Conservation (phyloP, 2,329 filamentous ascomycete species). For the Stachybotrys elegans region DNA sequence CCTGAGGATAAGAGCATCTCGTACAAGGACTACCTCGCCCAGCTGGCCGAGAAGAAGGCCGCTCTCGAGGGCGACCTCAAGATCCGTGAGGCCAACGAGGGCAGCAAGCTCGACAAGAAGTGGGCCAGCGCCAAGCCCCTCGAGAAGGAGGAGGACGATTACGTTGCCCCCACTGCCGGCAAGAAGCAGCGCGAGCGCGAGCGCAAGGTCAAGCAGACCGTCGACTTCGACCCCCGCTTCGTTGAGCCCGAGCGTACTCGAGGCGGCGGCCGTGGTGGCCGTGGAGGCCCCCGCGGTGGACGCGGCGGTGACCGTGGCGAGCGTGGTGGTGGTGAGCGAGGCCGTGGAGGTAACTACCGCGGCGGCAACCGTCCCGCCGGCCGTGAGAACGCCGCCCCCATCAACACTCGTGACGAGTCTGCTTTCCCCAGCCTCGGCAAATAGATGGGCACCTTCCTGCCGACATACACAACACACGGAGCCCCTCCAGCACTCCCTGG, state of each 20-base stretch:
- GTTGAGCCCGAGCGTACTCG: constrained; percentile 62
- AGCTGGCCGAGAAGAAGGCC: constrained; percentile 68
- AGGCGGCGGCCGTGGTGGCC: constrained; percentile 47
- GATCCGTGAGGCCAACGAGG: constrained; percentile 89
- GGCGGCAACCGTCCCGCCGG: constrained; percentile 18
- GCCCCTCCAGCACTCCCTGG: no score
- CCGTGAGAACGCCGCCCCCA: constrained; percentile 26
- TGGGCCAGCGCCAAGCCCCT: constrained; percentile 79
- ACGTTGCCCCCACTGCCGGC: constrained; percentile 67
- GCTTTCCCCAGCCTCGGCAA: constrained; percentile 58
- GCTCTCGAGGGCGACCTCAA: constrained; percentile 60
- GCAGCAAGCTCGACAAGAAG: constrained; percentile 82
- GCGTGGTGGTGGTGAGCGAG: constrained; percentile 38
- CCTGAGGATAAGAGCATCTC: constrained; percentile 85
- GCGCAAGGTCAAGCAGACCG: constrained; percentile 83
- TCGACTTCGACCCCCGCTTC: constrained; percentile 84
- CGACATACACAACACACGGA: no score
- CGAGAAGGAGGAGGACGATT: constrained; percentile 64
- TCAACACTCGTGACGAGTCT: constrained; percentile 54
- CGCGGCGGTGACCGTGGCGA: constrained; percentile 47
- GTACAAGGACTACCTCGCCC: constrained; percentile 80
- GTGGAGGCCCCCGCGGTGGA: constrained; percentile 45
- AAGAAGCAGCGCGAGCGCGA: constrained; percentile 84
- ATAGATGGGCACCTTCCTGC: constrained; percentile 25
- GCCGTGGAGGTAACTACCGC: constrained; percentile 26